Evolutionary conservation across 345 rosid species (phyloP), one percentile per base, ranked within the genome.

Genomic region (Gossypium thurberi): DNA sequence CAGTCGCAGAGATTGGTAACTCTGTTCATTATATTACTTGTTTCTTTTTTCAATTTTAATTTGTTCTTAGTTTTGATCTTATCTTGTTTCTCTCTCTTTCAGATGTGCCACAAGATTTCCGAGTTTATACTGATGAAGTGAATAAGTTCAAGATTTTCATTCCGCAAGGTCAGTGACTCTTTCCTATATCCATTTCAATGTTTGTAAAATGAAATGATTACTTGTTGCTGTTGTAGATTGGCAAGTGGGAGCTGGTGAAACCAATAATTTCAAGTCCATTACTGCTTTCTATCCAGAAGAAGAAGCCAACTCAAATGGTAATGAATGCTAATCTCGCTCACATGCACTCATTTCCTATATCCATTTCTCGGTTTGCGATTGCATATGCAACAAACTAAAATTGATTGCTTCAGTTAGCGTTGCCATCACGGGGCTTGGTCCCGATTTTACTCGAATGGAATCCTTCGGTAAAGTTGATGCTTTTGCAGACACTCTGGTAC

Each of bases 391-490:
- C 18, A 26, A 50, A 47, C 55, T 23, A 62, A 48, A 21, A 26
- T 74, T 40, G 55, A 26, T 77, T 75, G 51, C 46, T 70, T 77
- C 74, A 90, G 95, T 90, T 67, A 88, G 88, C 50, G 81, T 90
- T 5, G 89, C 79, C 48, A 89, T 89, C 82, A 87, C 97, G 43
- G 99, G 97, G 63, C 80, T 95, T n/a, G 96, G 98, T 51, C 91
- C 98, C 1, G 97, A 95, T 80, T 95, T 87, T 55, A 95, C 99
- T 8, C 80, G 79, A 72, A 85, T 95, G 92, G 98, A 93, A 69
- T 92, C 98, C 17, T 95, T 95, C 66, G 98, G 98, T 71, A 95
- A 95, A 78, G 99, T 95, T 2, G 98, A 88, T 11, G 98, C 82
- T 5, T 95, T 95, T 47, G 97, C 96, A 0, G 97, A 95, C 63